Evolutionary conservation across 1,284 basidiomycete genomes (phyloP), one percentile per base, ranked within the genome.

Genomic region (Cryptococcus sp.): DNA sequence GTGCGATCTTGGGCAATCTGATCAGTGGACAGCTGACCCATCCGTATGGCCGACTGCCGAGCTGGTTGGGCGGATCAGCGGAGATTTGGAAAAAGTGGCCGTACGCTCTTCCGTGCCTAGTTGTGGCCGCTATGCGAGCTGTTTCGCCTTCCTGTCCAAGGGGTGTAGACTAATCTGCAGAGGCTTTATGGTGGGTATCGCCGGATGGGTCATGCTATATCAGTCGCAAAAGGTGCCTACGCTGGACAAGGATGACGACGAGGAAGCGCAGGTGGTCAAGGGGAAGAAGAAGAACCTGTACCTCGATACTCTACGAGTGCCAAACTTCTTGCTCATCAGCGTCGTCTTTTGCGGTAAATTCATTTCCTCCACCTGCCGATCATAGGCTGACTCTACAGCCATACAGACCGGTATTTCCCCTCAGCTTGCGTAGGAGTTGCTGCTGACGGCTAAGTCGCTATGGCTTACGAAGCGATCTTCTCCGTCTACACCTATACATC

Each of bases 1-100:
- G 63, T 5, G 34, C 43, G 3, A 42, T 59, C 26, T 16, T 62
- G 3, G 63, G 63, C 3, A 51, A 45, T 3, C 48, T 59, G n/a
- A 25, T 65, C 10, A 61, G 61, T 18, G 61, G 63, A 1, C 48
- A 57, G 42, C 47, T 63, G 10, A 47, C 61, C 10, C 51, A 59
- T 38, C 61, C 59, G 0, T 58, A 59, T 32, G 57, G 52, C 11
- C 53, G 58, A 23, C 25, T 63, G 22, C 61, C 61, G 2, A 34
- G 44, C 24, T 63, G 49, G 49, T 33, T 63, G 6, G 59, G 59
- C 0, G 63, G 61, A 10, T 18, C 34, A 6, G 32, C 34, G 10
- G 39, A 48, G 33, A 37, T 62, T 5, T 63, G 52, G 54, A 26
- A 24, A 32, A 14, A 34, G 5, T 60, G 50, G 43, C 63, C 63